Base-by-base conservation (phyloP, 257 asterid species). In the Paulownia fortunei region DNA sequence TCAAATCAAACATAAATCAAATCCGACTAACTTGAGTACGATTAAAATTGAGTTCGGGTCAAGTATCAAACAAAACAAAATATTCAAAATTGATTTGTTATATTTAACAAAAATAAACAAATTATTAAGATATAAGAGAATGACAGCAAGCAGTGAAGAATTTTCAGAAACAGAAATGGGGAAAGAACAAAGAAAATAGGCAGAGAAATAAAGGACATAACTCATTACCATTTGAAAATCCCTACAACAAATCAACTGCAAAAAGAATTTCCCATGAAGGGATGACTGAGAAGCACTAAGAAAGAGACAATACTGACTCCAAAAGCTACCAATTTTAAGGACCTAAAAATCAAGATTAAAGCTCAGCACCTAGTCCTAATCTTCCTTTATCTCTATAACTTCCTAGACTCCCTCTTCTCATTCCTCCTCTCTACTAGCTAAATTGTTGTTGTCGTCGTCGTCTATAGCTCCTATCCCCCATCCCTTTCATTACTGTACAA, bases 401-500 rank as follows among this genome's bases (percentile, higher is more conserved):
- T 46, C 78, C 77, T 80, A 61, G 42, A 79, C 80, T 80, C 80
- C 26, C 54, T 69, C 59, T 58, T 34, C 79, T 74, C 76, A 5
- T 69, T 77, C 79, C 77, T 64, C 73, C 68, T 67, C 78, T 34
- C 69, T 9, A 62, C 78, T 79, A 44, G 70, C 81, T 81, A 77
- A 72, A 84, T 9, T n/a, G n/a, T n/a, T n/a, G n/a, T 73, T 78
- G 49, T 39, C 56, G 27, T 23, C 63, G 27, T 63, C 82, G 18
- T 39, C 84, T 76, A 74, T 79, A 10, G 52, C 76, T 39, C 77
- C 80, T 46, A 69, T 68, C 75, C 51, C 32, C 51, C 34, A 41
- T 78, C 73, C 66, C 80, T 82, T 79, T 67, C 84, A 73, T 61
- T 71, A 59, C 88, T 84, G 85, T 86, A 86, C 90, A 86, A 76